phyloP scores from a whole-genome alignment of 257 asterid species.

The Solanum sitiens region DNA sequence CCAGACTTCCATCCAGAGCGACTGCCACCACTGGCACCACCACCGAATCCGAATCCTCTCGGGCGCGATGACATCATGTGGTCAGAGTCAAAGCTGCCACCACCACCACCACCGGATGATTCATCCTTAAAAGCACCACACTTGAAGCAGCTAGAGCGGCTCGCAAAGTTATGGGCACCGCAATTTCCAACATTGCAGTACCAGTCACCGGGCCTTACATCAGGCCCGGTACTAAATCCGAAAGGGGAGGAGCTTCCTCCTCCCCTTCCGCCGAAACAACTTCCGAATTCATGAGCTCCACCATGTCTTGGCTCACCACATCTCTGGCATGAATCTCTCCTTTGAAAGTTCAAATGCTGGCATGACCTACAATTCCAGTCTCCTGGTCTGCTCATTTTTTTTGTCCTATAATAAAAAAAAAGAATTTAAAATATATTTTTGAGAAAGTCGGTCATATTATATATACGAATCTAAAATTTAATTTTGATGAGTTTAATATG shows the following conservation, averaged over 20 bases:
- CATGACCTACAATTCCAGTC: slow-evolving; percentile 98
- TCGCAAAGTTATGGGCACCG: slow-evolving; percentile 96
- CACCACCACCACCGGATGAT: slow-evolving; percentile 6
- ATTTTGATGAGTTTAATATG: not conserved
- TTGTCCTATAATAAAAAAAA: not conserved
- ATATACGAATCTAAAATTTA: not conserved
- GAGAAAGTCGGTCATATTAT: not conserved
- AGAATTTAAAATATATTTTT: not conserved
- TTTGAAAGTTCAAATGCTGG: slow-evolving; percentile 89
- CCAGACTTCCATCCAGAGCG: slow-evolving; percentile 97
- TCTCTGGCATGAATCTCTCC: slow-evolving; percentile 90
- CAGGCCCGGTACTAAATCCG: slow-evolving; percentile 64
- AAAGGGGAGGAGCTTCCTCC: slow-evolving; percentile 16
- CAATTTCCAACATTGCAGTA: slow-evolving; percentile 72
- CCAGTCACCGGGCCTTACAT: slow-evolving; percentile 99
- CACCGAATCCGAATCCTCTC: slow-evolving; percentile 27
- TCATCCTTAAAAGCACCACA: slow-evolving; percentile 91
- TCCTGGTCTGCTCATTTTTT: slow-evolving; percentile 83
- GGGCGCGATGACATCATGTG: slow-evolving; percentile 22
- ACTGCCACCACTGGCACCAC: slow-evolving; percentile 25
- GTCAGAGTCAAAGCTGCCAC: slow-evolving; percentile 38
- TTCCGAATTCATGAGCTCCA: slow-evolving; percentile 32
- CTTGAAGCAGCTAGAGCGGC: slow-evolving; percentile 97
- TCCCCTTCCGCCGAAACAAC: slow-evolving; percentile 36
- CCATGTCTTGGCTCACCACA: slow-evolving; percentile 87